A percentile compares a stretch with the other conserved stretches of the same genome.
These are phyloP conservation scores for Metschnikowia drakensbergensis DNA, from an alignment of 805 yeast genomes.

Conservation along the genomic window DNA sequence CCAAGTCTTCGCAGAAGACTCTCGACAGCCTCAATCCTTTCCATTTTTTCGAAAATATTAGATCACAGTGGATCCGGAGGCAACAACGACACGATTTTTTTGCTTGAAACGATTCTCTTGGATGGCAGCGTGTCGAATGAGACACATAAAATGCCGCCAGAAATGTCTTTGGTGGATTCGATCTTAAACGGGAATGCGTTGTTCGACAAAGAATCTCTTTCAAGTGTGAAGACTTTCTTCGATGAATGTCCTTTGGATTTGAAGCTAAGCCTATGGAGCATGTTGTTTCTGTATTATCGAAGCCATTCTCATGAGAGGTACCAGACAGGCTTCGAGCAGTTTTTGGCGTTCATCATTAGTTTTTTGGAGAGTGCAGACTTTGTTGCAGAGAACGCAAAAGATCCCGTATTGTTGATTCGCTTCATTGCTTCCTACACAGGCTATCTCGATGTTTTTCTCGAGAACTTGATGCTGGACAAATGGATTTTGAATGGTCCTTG, in stretches of 20 bases:
- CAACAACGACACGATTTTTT: slow-evolving; percentile 32
- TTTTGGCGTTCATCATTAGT: slow-evolving; percentile 42
- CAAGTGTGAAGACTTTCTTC: slow-evolving; percentile 60
- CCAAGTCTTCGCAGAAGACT: slow-evolving; percentile 55
- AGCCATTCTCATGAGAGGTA: slow-evolving; percentile 30
- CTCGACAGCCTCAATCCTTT: slow-evolving; percentile 67
- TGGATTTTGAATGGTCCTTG: slow-evolving; percentile 31
- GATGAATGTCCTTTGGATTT: slow-evolving; percentile 60
- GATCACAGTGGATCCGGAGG: slow-evolving; percentile 26
- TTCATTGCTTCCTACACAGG: slow-evolving; percentile 53
- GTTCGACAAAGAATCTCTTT: slow-evolving; percentile 22
- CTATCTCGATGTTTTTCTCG: slow-evolving; percentile 39
- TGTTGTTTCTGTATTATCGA: slow-evolving; percentile 56
- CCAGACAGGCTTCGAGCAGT: slow-evolving; percentile 49
- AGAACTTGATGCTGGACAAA: slow-evolving; percentile 19
- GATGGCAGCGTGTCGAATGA: slow-evolving; percentile 14
- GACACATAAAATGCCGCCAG: background rate
- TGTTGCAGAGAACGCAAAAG: slow-evolving; percentile 23
- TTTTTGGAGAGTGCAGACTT: slow-evolving; percentile 25
- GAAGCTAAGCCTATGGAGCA: slow-evolving; percentile 70
- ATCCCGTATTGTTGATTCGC: slow-evolving; percentile 44
- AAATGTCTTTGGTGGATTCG: slow-evolving; percentile 9
- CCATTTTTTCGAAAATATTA: slow-evolving; percentile 56
- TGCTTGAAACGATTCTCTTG: slow-evolving; percentile 47
- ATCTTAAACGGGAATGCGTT: slow-evolving; percentile 14